Base-by-base conservation (phyloP, 2,329 filamentous ascomycete species). In the Diaporthe citri region DNA sequence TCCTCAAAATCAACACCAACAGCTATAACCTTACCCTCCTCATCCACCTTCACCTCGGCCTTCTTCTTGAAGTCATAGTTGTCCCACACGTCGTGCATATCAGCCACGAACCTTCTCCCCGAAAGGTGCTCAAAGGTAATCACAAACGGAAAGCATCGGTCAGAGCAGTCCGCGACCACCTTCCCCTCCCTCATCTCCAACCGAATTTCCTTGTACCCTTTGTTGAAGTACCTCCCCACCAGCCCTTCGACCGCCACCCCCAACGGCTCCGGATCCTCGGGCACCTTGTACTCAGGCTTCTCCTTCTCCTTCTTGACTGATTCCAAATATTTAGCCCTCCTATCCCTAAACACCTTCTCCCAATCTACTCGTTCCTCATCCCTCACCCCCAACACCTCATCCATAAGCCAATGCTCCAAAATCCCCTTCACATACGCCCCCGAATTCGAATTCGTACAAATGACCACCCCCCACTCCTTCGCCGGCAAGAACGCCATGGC, bases 81-180 rank as follows among this genome's bases (percentile, higher is more conserved):
- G 36, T 66, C 60, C 60, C 60, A 66, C 43, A 66, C 8, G 25
- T 66, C 41, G 41, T 66, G 60, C 60, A 34, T 22, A 4, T 34
- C 41, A n/a, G 60, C 60, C 41, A 66, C 60, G 9, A 66, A 48
- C 25, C 5, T 66, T 3, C 36, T 34, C 28, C 60, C 41, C 41
- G 60, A 66, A 31, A 66, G 60, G 22, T 66, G 60, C 28, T 2
- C 41, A 48, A 66, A 66, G 5, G 60, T 66, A 31, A 66, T 7
- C 41, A 66, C 28, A n/a, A 66, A 66, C 3, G 60, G 60, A 34
- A 66, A 66, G 41, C 60, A 66, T 66, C 41, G 60, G 43, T 66
- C 60, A 2, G 28, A 48, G n/a, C 41, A 66, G 10, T 66, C 60
- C 60, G 60, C 60, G 4, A 66, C 41, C 41, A 66, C 60, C 39